Evolutionary conservation across 2,329 filamentous ascomycete species (phyloP), one percentile per base, ranked within the genome.

Genomic region (Lecanosticta acicola): DNA sequence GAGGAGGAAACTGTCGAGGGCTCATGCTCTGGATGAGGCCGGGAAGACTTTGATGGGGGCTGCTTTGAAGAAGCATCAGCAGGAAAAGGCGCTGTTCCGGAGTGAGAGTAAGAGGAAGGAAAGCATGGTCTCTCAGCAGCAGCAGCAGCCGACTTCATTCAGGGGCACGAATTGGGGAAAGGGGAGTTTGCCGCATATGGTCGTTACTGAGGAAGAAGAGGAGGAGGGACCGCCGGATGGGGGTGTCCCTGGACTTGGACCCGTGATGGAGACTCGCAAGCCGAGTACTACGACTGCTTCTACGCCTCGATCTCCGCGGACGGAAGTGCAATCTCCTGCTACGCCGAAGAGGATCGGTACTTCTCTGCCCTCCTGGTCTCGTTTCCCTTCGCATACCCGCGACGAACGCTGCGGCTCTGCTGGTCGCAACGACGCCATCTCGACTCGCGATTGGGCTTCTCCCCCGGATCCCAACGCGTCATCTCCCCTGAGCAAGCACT

Each of bases 371-470:
- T 60, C 70, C 2, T 75, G 72, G 72, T 65, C 68, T 19, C 64
- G 67, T 2, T 75, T 69, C 34, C 70, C 72, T 1, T 72, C 68
- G 4, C 70, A 75, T 46, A 71, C 66, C 3, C 68, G 71, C n/a
- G 50, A 56, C 1, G 59, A 66, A 20, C 68, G 72, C 10, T 65
- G 63, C 20, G 57, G 59, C 9, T 68, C 68, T 35, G 71, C 71
- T 3, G 62, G 67, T 0, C 57, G 58, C 17, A 29, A 48, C 1
- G 71, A 75, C 39, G 49, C 57, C 5, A 64, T 74, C 18, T 56
- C 62, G 11, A 59, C 46, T 3, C 49, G 42, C 4, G 51, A 50
- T 45, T 54, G 49, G 37, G 51, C 49, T n/a, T n/a, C n/a, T n/a
- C n/a, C n/a, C n/a, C n/a, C n/a, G n/a, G n/a, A 21, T 35, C 33